phyloP scores from a whole-genome alignment of 2,329 filamentous ascomycete genomes.

The Teratosphaeria pseudoeucalypti region DNA sequence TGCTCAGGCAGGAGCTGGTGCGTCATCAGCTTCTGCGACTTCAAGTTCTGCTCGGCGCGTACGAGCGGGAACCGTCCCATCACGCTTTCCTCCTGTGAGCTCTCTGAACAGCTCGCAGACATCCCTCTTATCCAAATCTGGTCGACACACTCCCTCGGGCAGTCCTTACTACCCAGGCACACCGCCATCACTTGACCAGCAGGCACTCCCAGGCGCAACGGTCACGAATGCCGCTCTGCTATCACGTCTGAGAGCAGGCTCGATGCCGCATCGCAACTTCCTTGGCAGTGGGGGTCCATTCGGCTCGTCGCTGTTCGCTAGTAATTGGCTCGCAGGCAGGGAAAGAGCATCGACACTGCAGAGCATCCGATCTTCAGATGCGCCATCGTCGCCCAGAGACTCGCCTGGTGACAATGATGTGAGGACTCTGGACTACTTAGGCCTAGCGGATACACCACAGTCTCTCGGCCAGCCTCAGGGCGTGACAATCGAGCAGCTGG shows the following conservation, averaged over 20 bases:
- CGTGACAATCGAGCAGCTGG: constrained; percentile 59
- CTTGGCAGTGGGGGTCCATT: constrained; percentile 55
- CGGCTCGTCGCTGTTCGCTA: constrained; percentile 77
- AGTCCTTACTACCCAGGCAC: constrained; percentile 70
- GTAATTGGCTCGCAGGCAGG: constrained; percentile 70
- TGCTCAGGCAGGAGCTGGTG: constrained; percentile 15
- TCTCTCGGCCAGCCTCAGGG: constrained; percentile 45
- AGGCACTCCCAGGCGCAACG: constrained; percentile 37
- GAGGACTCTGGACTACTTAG: constrained; percentile 88
- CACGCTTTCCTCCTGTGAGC: constrained; percentile 73
- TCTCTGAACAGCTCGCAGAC: constrained; percentile 50
- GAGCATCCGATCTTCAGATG: constrained; percentile 80
- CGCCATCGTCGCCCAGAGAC: constrained; percentile 76
- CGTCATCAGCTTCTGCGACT: constrained; percentile 12
- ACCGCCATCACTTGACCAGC: constrained; percentile 22
- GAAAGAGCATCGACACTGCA: constrained; percentile 81
- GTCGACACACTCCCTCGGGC: constrained; percentile 74
- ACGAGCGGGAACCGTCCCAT: constrained; percentile 91
- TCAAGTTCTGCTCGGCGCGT: constrained; percentile 50
- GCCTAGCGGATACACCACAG: constrained; percentile 86
- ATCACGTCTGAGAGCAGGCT: constrained; percentile 80
- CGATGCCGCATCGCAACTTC: constrained; percentile 80
- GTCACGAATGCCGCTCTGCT: constrained; percentile 59
- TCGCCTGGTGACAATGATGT: constrained; percentile 79
- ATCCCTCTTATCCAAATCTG: constrained; percentile 61